phyloP scores from a whole-genome alignment of 495 filamentous ascomycete genomes.

The Xylaria bambusicola region DNA sequence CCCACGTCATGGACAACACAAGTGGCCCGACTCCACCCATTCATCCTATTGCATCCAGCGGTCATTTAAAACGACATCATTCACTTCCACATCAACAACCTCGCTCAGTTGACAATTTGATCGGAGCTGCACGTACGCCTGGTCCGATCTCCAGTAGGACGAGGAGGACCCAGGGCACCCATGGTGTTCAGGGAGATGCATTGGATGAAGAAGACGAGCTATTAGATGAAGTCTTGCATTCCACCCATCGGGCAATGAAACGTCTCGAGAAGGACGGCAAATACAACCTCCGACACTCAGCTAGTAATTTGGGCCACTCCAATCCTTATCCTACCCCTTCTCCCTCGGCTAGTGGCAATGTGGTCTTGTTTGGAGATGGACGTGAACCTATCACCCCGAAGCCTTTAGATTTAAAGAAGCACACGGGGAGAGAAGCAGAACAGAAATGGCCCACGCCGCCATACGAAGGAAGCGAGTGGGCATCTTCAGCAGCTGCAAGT shows the following conservation, averaged over 20 bases:
- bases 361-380: slow-evolving; percentile 66
- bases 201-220: slow-evolving; percentile 97
- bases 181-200: slow-evolving; percentile 83
- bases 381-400: slow-evolving; percentile 65
- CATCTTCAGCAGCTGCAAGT: slow-evolving; percentile 73
- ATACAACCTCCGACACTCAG: slow-evolving; percentile 54
- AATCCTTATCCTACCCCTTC: slow-evolving; percentile 92
- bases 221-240: slow-evolving; percentile 72
- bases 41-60: slow-evolving; percentile 52
- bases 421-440: slow-evolving; percentile 43
- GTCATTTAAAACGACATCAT: slow-evolving; percentile 66
- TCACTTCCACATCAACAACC: slow-evolving; percentile 73
- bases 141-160: slow-evolving; percentile 82
- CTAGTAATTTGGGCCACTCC: slow-evolving; percentile 61
- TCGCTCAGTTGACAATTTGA: slow-evolving; percentile 63
- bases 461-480: slow-evolving; percentile 86
- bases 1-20: slow-evolving; percentile 61
- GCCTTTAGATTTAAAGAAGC: slow-evolving; percentile 54
- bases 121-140: slow-evolving; percentile 50
- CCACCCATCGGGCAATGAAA: slow-evolving; percentile 52
- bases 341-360: slow-evolving; percentile 79
- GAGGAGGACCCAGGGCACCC: slow-evolving; percentile 74
- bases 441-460: slow-evolving; percentile 96
- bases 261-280: slow-evolving; percentile 52
- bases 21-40: slow-evolving; percentile 57